These are phyloP conservation scores for Sistotremastrum suecicum DNA, from an alignment of 768 basidiomycete species.

Conservation along the genomic window DNA sequence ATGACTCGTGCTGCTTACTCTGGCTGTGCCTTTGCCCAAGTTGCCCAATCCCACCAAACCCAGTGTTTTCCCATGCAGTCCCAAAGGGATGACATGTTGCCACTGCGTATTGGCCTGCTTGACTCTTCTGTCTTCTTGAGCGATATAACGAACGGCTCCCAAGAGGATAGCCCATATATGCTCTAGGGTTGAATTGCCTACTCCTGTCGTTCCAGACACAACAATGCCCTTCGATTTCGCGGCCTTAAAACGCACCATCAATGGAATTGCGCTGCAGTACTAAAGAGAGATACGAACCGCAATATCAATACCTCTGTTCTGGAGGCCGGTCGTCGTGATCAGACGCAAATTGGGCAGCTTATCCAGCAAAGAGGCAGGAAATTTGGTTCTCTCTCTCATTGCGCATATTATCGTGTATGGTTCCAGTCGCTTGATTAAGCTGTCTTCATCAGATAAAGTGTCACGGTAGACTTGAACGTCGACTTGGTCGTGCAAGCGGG, in stretches of 20 bases:
- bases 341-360: constrained; percentile 45
- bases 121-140: constrained; percentile 33
- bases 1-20: constrained; percentile 18
- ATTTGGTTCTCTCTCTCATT: constrained; percentile 55
- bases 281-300: constrained; percentile 4
- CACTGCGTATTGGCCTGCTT: constrained; percentile 33
- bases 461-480: constrained; percentile 34
- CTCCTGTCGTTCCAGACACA: constrained; percentile 34
- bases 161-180: constrained; percentile 53
- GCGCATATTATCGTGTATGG: constrained; percentile 44
- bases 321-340: constrained; percentile 41
- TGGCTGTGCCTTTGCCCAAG: constrained; percentile 38
- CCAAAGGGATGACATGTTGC: constrained; percentile 38
- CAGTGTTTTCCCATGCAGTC: constrained; percentile 38
- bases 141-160: constrained; percentile 35
- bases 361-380: constrained; percentile 33
- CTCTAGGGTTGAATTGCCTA: constrained; percentile 38
- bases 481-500: constrained; percentile 22
- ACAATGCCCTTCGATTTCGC: constrained; percentile 34
- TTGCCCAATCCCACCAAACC: constrained; percentile 50
- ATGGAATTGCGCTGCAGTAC: not conserved
- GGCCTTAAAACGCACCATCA: constrained; percentile 9
- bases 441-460: constrained; percentile 37
- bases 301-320: constrained; percentile 37
- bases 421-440: constrained; percentile 31